These are phyloP conservation scores for Serendipita sp. DNA, from an alignment of 768 basidiomycete genomes.

Conservation along the genomic window DNA sequence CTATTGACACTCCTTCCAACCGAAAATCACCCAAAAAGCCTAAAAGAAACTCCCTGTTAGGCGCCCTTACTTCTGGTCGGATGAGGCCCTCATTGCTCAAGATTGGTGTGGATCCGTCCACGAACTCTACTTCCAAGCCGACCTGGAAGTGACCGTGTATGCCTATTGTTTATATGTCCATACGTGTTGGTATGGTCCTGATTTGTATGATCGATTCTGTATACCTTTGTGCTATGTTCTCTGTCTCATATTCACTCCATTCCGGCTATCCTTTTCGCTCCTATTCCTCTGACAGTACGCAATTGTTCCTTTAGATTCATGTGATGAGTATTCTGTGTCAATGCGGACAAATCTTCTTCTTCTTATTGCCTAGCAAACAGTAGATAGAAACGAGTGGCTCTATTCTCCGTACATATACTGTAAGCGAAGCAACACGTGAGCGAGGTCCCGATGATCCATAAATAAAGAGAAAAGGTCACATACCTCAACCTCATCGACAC, in stretches of 20 bases:
- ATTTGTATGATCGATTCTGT: no score
- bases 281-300: no score
- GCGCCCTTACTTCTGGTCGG: neutral
- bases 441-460: no score
- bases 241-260: no score
- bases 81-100: neutral
- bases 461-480: neutral
- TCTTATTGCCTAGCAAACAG: no score
- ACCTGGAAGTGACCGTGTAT: neutral
- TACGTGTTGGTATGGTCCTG: no score
- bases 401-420: neutral
- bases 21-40: constrained; percentile 6
- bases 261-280: no score
- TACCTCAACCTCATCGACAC: constrained; percentile 73
- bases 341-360: no score
- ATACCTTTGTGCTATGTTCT: no score
- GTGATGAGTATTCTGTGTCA: no score
- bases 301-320: no score
- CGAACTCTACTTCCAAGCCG: neutral
- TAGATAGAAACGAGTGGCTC: no score
- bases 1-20: constrained; percentile 10
- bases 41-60: constrained; percentile 8
- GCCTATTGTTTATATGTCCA: neutral
- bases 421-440: neutral
- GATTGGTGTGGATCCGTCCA: neutral